Base-by-base conservation (phyloP, 148 eudicot species). In the Rheum nobile region DNA sequence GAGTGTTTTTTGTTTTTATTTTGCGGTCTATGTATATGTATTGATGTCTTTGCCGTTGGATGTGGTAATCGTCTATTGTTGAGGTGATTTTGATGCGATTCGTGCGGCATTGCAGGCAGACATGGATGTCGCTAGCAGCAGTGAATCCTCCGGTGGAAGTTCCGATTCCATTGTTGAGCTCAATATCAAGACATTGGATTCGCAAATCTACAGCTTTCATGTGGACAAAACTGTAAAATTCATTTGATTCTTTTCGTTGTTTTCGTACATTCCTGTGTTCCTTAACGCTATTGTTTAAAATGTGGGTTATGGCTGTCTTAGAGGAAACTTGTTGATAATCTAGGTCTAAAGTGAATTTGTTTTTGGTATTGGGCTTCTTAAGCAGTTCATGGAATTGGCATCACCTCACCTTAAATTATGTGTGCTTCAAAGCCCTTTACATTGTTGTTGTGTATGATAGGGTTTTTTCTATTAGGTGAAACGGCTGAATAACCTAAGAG, bases 111-210 rank as follows among this genome's bases (percentile, higher is more conserved):
- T 65, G 38, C 78, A 85, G 71, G 81, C 77, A 24, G 78, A 83
- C 38, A 73, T 47, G 75, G 97, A 89, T 72, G 91, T 83, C 77
- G 79, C 89, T 44, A 77, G 89, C 76, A 73, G 79, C 3, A 85
- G 87, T 76, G 82, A 79, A 80, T 83, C 68, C 26, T 48, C 84
- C 43, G 79, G 78, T 81, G 85, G 74, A 37, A 79, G 73, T 77
- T 79, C 90, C 17, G 88, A 84, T 46, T 83, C 97, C 67, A 76
- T 47, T 44, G 76, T 92, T 77, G 89, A 86, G 81, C 88, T 92
- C 69, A 90, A 92, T 74, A 82, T 92, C 85, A 92, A 92, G 87
- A 92, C 96, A 74, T 76, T 92, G 35, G 91, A 92, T 83, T 92
- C 97, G 39, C 87, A 81, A 72, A 85, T 82, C 54, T 87, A 77